Base-by-base conservation (phyloP, 257 asterid species). In the Jaltomata sinuosa region DNA sequence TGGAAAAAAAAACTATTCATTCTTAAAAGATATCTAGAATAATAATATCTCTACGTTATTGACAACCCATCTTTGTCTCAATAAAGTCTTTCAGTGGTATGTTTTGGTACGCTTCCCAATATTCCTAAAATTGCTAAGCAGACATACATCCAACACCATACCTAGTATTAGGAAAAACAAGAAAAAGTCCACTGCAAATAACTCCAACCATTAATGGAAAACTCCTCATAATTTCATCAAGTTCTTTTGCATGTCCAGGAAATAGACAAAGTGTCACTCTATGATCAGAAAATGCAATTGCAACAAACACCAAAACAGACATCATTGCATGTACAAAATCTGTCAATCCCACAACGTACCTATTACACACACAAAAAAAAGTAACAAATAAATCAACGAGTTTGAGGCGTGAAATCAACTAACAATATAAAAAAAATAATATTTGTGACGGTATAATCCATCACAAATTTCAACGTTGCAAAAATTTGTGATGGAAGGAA, bases 171-270 rank as follows among this genome's bases (percentile, higher is more conserved):
- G 99, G 99, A 72, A 96, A 96, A 15, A 96, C 95, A 14, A 96
- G 97, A 86, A 94, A 96, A 85, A 96, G 78, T 6, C 94, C 95
- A 67, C 98, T 94, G 87, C 99, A 96, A 27, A 92, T 82, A 3
- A 94, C 89, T 86, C 98, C 98, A 11, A 93, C 93, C 99, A 96
- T 93, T 85, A 94, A 67, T 0, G 99, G 98, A 31, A 96, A 96
- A 85, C 99, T 94, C 93, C 91, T 90, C 98, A 93, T 93, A 22
- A 92, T 94, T 87, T 96, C 98, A 52, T 91, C 93, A 88, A 96
- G 79, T 87, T 94, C 98, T 85, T 88, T 85, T 0, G 88, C 91
- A 68, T 94, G 95, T n/a, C 94, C 91, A n/a, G 97, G 97, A 49
- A 93, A 91, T 36, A 94, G 84, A 32, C 99, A 96, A 0, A 91